Evolutionary conservation across 2,329 filamentous ascomycete species (phyloP), one percentile per base, ranked within the genome.

Genomic region (Neurospora crassa): DNA sequence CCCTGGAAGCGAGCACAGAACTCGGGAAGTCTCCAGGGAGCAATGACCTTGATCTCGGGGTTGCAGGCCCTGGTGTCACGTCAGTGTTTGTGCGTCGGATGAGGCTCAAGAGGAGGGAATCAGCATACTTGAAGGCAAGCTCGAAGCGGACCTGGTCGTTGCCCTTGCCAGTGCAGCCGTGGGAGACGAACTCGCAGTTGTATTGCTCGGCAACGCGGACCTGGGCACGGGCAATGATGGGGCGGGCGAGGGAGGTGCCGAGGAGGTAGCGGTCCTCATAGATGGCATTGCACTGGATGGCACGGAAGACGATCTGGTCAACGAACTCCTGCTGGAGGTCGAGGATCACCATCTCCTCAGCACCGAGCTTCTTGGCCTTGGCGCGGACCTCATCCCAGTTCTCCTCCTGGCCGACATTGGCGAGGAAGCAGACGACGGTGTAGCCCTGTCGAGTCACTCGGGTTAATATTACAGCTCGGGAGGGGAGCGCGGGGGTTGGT

Each of bases 301-400:
- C 92, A 69, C 88, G 90, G 87, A 90, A 94, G 84, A 90, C 91
- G 67, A 96, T 86, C 83, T 95, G 88, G 76, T 94, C 91, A 75
- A 96, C 88, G 78, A 96, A 94, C 81, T 93, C 90, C 76, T 85
- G 85, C 77, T 89, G 88, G 70, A 95, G 85, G 80, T 96, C 88
- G 74, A 85, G 82, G 75, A 89, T 85, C 74, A 86, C 80, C 80
- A 90, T 87, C 82, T 88, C 87, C 82, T 87, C 83, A 29, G 91
- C 91, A 77, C 91, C 91, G 74, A 92, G 87, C 81, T 74, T 73
- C 7, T 76, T 74, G 2, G 79, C 78, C 86, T 94, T 94, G 79
- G 87, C 86, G 82, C 91, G 88, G 72, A 91, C 92, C 72, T 86
- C 90, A 67, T 88, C 87, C 79, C 88, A 94, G 82, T 93, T 90